Base-by-base conservation (phyloP, 352 stramenopile genomes). In the Phytophthora pinifolia region DNA sequence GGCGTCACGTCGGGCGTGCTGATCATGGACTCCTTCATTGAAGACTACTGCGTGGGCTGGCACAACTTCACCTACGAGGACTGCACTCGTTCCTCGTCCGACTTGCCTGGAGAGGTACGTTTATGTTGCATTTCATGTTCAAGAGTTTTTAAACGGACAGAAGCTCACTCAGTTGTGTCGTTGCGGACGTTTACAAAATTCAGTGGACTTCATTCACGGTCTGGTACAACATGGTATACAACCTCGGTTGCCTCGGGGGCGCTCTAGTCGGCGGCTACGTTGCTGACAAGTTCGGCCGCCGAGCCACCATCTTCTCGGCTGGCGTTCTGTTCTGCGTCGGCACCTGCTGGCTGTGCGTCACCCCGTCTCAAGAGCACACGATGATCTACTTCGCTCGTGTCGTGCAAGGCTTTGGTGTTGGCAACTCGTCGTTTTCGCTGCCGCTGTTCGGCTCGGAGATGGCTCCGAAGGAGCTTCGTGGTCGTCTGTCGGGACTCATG, bases 141-240 rank as follows among this genome's bases (percentile, higher is more conserved):
- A 25, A 25, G 20, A 25, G 20, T 25, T 25, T 25, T 3, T 4
- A 25, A 25, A 4, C 20, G 20, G 20, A 25, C 20, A 25, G 20
- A 25, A 25, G 1, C 20, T 25, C 20, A 25, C 20, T 25, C 20
- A 25, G 2, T 4, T 25, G 20, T 25, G 20, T 25, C 20, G 20
- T 25, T 25, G 20, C 3, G 20, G 20, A 25, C 20, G 20, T 25
- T 25, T 25, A 3, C 20, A 25, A 25, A 25, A 1, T 25, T 25
- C 20, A 73, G 25, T 78, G 69, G 69, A 59, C 53, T 8, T 60
- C 46, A 25, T 78, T 78, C 48, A 74, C 62, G 0, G 70, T 68
- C 10, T 65, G 49, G 49, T 78, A 70, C 63, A 74, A 74, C 45
- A 67, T 74, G 49, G 50, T 72, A 4, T 77, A 77, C 65, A 72